Percentiles rank a stretch among this genome's conserved stretches.
phyloP scores from a whole-genome alignment of 208 protist species.

The Trypanosoma rangeli region DNA sequence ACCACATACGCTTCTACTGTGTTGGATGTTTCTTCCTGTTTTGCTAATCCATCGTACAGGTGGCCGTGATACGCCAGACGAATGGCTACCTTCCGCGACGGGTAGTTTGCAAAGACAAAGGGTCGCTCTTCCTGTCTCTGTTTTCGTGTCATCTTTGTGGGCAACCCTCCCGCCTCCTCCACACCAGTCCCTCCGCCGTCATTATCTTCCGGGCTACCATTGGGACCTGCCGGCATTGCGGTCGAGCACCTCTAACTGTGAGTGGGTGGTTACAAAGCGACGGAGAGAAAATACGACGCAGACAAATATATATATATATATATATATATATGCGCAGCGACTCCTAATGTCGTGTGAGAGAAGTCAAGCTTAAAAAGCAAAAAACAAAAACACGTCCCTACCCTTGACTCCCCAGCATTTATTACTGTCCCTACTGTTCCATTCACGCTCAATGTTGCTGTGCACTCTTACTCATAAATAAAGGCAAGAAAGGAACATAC shows the following conservation, averaged over 20 bases:
- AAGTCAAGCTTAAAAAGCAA: background rate
- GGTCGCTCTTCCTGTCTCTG: slow-evolving; percentile 41
- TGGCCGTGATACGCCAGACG: slow-evolving; percentile 90
- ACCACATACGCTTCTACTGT: slow-evolving; percentile 75
- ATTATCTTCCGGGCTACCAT: background rate
- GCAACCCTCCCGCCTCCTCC: too few relatives aligned
- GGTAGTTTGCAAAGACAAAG: slow-evolving; percentile 71
- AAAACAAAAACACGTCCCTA: background rate
- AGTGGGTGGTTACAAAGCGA: background rate
- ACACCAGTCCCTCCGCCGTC: background rate
- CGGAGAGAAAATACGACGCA: background rate
- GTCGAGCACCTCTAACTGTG: background rate
- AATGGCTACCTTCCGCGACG: slow-evolving; percentile 74
- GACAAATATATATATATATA: background rate
- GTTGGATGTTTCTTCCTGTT: slow-evolving; percentile 82
- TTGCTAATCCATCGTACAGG: slow-evolving; percentile 78
- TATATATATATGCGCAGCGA: background rate
- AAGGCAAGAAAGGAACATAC: background rate
- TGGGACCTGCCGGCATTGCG: slow-evolving; percentile 1
- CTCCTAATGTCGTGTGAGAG: background rate
- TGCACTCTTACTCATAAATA: background rate
- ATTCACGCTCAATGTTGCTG: background rate
- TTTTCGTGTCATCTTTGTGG: background rate
- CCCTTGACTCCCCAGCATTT: background rate
- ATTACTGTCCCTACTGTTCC: background rate